Evolutionary conservation across 1,284 basidiomycete species (phyloP), one percentile per base, ranked within the genome.

Genomic region (Taiwanofungus camphoratus): DNA sequence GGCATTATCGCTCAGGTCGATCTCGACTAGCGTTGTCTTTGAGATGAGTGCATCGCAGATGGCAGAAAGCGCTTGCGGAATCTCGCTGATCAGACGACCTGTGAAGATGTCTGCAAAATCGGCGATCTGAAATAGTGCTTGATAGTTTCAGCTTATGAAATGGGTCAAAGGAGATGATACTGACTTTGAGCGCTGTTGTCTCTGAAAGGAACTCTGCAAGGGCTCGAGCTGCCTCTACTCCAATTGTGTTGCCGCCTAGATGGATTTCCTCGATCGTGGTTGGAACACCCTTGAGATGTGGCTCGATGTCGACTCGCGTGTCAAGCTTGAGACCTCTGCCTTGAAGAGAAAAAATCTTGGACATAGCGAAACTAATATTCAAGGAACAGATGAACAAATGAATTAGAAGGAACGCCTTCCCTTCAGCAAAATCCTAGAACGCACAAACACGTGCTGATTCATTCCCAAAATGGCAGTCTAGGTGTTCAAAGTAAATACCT

Each of bases 91-190:
- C 54, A 97, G 77, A 48, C 96, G 87, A 39, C 94, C 92, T 8
- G 95, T 98, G 70, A 99, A 99, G 67, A 99, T 95, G 69, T 98
- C 96, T 36, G 92, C 89, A 54, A 98, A 89, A 70, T 98, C 87
- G 53, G 92, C 95, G 44, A 96, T 70, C 93, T 97, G 57, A 26
- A 33, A 9, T 5, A 36, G 21, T 5, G 4, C 11, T 13, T 41
- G 38, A 27, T 38, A 33, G 34, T 41, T 43, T 33, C 23, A 35
- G 16, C 22, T 32, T 44, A 39, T 34, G 40, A 41, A 39, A 37
- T 44, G 20, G 35, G n/a, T 11, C 9, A 12, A 30, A 15, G 15
- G 30, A 35, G 26, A 20, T 31, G 36, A 6, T 7, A 45, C 49
- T 32, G 19, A 53, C 94, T 76, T 87, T 88, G 44, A 97, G 68